Conservation (phyloP, 2,329 filamentous ascomycete species). For the Zarea fungicola region DNA sequence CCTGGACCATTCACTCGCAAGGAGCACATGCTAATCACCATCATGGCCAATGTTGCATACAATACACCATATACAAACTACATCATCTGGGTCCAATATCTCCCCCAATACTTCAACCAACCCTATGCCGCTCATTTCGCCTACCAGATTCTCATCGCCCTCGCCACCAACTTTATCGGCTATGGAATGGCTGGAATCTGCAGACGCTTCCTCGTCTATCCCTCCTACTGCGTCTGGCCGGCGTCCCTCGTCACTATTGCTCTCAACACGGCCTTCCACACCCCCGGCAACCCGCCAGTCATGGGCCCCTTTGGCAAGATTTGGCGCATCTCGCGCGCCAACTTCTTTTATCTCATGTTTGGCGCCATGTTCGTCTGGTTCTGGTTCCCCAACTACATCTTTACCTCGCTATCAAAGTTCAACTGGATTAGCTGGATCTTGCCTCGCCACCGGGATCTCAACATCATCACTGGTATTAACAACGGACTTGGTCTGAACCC, state of each 20-base stretch:
- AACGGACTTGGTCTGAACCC: constrained; percentile 42
- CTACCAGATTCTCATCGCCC: constrained; percentile 51
- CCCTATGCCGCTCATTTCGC: constrained; percentile 45
- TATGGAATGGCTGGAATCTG: constrained; percentile 53
- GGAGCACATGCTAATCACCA: constrained; percentile 57
- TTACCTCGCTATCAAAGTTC: constrained; percentile 46
- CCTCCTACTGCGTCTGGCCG: constrained; percentile 54
- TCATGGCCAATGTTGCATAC: constrained; percentile 57
- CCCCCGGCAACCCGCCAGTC: constrained; percentile 34
- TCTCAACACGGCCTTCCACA: constrained; percentile 49
- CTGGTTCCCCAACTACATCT: constrained; percentile 54
- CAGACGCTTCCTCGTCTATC: constrained; percentile 50
- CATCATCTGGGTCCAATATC: constrained; percentile 49
- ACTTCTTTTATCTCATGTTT: constrained; percentile 47
- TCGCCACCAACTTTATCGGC: constrained; percentile 55
- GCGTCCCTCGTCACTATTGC: constrained; percentile 50
- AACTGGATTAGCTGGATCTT: constrained; percentile 55
- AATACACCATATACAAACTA: constrained; percentile 50
- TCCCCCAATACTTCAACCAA: constrained; percentile 51
- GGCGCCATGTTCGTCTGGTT: constrained; percentile 52
- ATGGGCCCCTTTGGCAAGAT: constrained; percentile 38
- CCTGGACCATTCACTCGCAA: constrained; percentile 54
- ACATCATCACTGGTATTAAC: constrained; percentile 38
- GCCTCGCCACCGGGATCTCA: constrained; percentile 38
- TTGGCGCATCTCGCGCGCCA: constrained; percentile 44